phyloP scores from a whole-genome alignment of 2,329 filamentous ascomycete species.

The Trichocomaceae sp. region DNA sequence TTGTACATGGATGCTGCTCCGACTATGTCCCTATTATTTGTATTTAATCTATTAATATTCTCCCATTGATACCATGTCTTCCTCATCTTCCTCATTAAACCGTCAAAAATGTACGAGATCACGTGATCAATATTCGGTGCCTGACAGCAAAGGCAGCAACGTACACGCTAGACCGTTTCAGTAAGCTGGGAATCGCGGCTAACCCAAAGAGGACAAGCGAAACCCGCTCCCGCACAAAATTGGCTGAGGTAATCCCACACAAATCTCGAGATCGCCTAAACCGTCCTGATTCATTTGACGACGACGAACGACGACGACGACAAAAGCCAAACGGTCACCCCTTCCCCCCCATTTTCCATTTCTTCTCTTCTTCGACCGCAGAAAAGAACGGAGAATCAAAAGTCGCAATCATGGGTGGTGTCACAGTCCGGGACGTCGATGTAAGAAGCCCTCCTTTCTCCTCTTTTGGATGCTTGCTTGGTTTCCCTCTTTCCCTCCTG shows the following conservation, averaged over 20 bases:
- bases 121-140: neutral
- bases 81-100: neutral
- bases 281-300: conserved; percentile 7
- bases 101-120: neutral
- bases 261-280: conserved; percentile 23
- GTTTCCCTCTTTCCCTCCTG: conserved; percentile 15
- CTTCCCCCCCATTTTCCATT: too few species aligned
- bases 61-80: neutral
- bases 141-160: neutral
- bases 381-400: conserved; percentile 20
- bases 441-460: conserved; percentile 34
- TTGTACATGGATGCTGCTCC: neutral
- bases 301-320: conserved; percentile 24
- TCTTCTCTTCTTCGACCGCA: conserved; percentile 14
- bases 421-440: conserved; percentile 62
- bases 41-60: neutral
- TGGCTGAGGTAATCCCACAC: conserved; percentile 15
- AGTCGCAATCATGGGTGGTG: conserved; percentile 59
- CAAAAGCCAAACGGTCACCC: conserved; percentile 33
- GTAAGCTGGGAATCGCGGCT: conserved; percentile 15
- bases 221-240: conserved; percentile 23
- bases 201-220: conserved; percentile 38
- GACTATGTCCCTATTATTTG: neutral
- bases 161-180: neutral
- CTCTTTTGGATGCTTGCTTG: conserved; percentile 15